These are phyloP conservation scores for Elaeis guineensis DNA, from an alignment of 176 grass and related monocot genomes.

Conservation along the genomic window DNA sequence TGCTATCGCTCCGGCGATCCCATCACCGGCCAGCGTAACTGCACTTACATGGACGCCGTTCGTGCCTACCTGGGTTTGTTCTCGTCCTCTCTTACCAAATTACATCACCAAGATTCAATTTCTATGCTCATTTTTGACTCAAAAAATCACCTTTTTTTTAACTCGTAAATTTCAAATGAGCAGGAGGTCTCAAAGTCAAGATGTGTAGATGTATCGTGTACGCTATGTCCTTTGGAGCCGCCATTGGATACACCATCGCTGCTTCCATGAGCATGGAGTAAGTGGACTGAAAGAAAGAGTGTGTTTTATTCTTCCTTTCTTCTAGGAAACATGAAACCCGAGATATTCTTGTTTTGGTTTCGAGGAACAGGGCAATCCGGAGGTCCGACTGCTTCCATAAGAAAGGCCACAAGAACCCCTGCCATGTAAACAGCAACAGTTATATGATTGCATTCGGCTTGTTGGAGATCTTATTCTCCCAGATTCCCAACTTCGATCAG, in stretches of 20 bases:
- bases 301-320: too few species aligned
- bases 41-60: slow-evolving; percentile 16
- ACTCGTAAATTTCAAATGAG: not conserved
- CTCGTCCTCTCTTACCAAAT: too few species aligned
- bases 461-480: slow-evolving; percentile 11
- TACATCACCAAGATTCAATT: too few species aligned
- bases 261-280: slow-evolving; percentile 20
- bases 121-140: too few species aligned
- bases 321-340: too few species aligned
- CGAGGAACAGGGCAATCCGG: slow-evolving; percentile 7
- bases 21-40: slow-evolving; percentile 12
- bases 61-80: slow-evolving; percentile 9
- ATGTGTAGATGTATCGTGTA: slow-evolving; percentile 12
- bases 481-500: slow-evolving; percentile 22
- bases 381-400: slow-evolving; percentile 16
- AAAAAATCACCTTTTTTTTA: too few species aligned
- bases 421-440: not conserved
- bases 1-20: slow-evolving; percentile 16
- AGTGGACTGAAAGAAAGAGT: not conserved
- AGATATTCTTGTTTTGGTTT: not conserved
- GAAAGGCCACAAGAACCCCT: slow-evolving; percentile 14
- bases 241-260: slow-evolving; percentile 20
- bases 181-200: slow-evolving; percentile 16
- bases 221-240: slow-evolving; percentile 6
- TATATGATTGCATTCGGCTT: slow-evolving; percentile 16